Conservation (phyloP, 2,329 filamentous ascomycete genomes). For the Trichoderma sp. region DNA sequence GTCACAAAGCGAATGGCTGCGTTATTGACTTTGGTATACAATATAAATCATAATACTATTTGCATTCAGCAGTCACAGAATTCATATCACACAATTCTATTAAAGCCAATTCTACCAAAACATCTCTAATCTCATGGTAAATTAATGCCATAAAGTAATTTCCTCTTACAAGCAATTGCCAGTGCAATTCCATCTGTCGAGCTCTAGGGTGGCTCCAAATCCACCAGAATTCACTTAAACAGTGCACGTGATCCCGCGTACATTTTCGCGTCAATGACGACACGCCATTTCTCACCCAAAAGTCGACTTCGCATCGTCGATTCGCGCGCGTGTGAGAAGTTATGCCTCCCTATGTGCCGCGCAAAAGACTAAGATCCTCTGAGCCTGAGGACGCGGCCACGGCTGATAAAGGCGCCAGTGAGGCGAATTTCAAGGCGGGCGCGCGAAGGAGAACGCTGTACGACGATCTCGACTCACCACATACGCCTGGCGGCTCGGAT, state of each 20-base stretch:
- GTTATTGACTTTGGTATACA: not conserved
- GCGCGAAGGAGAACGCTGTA: constrained; percentile 56
- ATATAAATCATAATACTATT: not conserved
- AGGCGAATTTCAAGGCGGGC: constrained; percentile 22
- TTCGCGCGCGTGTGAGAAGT: constrained; percentile 2
- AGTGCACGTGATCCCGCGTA: constrained; percentile 32
- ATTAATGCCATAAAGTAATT: rapidly evolving
- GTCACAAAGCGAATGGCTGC: not conserved
- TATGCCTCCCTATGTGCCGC: constrained; percentile 67
- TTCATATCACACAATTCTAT: not conserved
- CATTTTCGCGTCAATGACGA: constrained; percentile 30
- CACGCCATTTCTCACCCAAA: not conserved
- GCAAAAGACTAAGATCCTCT: constrained; percentile 59
- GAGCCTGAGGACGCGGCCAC: constrained; percentile 31
- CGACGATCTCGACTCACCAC: constrained; percentile 55
- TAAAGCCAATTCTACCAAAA: not conserved
- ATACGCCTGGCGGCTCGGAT: constrained; percentile 42
- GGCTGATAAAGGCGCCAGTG: constrained; percentile 29
- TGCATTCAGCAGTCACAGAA: not conserved
- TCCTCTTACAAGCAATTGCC: not conserved
- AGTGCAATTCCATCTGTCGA: not conserved
- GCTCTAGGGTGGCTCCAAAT: not conserved
- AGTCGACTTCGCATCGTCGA: not conserved
- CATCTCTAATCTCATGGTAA: not conserved
- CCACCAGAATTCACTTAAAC: not conserved